Percentiles rank a stretch among this genome's conserved stretches.
phyloP scores from a whole-genome alignment of 2,329 filamentous ascomycete genomes.

The Talaromyces sp. region DNA sequence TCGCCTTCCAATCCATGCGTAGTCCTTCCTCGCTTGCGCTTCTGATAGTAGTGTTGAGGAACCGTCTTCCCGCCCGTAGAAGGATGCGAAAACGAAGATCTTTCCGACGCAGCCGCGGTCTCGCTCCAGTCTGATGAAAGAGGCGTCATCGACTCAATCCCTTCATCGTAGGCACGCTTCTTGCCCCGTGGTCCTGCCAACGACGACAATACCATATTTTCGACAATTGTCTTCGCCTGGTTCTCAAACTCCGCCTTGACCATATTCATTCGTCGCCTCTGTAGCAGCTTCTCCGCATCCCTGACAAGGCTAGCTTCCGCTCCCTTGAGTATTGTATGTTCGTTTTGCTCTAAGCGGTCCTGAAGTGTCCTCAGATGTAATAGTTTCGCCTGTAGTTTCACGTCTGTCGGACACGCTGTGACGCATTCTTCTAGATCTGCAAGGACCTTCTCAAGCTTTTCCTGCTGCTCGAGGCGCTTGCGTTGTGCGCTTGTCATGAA shows the following conservation, averaged over 20 bases:
- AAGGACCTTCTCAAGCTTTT: not conserved
- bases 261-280: not conserved
- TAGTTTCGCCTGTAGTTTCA: not conserved
- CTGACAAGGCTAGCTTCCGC: not conserved
- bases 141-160: not conserved
- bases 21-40: not conserved
- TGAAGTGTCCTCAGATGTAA: conserved; percentile 1
- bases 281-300: not conserved
- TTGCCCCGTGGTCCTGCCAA: not conserved
- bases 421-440: not conserved
- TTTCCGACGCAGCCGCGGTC: not conserved
- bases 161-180: not conserved
- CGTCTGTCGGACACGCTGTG: not conserved
- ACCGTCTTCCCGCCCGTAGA: conserved; percentile 15
- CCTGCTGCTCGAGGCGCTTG: conserved; percentile 11
- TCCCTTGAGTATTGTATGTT: not conserved
- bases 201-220: not conserved
- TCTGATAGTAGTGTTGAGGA: not conserved
- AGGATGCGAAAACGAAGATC: conserved; percentile 2
- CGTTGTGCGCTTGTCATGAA: conserved; percentile 7
- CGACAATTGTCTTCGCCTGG: not conserved
- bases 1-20: not conserved
- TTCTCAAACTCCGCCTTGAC: not conserved
- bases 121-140: not conserved
- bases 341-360: not conserved